Evolutionary conservation across 1,284 basidiomycete species (phyloP), one percentile per base, ranked within the genome.

Genomic region (Ganoderma leucocontextum): DNA sequence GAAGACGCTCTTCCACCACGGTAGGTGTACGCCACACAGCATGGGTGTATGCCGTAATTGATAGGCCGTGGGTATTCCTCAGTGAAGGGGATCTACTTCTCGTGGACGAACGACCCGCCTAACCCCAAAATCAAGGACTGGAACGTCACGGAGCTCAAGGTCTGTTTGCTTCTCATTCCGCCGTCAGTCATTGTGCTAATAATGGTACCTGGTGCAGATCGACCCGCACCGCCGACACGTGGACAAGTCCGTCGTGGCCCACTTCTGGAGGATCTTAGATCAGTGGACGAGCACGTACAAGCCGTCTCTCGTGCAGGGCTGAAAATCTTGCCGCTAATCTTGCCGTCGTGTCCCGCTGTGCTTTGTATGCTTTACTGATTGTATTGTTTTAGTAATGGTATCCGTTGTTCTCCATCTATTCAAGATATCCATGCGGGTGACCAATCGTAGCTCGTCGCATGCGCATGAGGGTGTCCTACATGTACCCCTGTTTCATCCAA

Each of bases 81-180:
- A 97, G 96, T 98, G 38, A 96, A 96, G 78, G 96, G 96, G 3
- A 86, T 98, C 42, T 96, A 98, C 78, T 92, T 98, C 59, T 90
- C 95, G 35, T 97, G 95, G 93, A 88, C 92, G 60, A 97, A 96
- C 75, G 96, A 98, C 74, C 92, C 94, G 4, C 90, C 91, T 44
- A 97, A 97, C 74, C 81, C 89, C 0, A 95, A 93, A 73, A 93
- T 98, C 70, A 92, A 93, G 76, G 95, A 98, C 75, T 99, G 97
- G 97, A 99, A 98, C 77, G 96, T 99, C 19, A 93, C 93, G 0
- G 95, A 97, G 76, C 86, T 99, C 72, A 95, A 95, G 86, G 95
- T 95, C 66, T 12, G 80, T 70, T 38, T 49, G n/a, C 19, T 15
- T 53, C 35, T 4, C 39, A 33, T 58, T 38, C 25, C n/a, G 19